Evolutionary conservation across 805 yeast species (phyloP).

Genomic region (Lipomyces starkeyi): DNA sequence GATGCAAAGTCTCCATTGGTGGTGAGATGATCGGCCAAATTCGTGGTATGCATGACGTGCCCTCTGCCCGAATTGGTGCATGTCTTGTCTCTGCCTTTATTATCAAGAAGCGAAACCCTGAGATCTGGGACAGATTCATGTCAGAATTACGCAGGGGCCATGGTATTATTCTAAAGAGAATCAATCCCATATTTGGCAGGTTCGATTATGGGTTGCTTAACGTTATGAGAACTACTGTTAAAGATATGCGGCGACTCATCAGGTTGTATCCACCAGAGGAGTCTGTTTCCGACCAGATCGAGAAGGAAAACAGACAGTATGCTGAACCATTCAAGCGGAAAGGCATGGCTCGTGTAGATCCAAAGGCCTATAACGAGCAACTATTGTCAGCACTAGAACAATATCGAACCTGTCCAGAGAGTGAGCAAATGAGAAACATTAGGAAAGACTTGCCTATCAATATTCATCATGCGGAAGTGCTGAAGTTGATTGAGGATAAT

Average conservation of each 20-base stretch:
- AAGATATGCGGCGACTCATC: slow-evolving; percentile 14
- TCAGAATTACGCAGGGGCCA: slow-evolving; percentile 12
- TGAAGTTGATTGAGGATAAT: slow-evolving; percentile 28
- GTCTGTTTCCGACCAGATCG: slow-evolving; percentile 11
- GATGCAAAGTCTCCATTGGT: slow-evolving; percentile 21
- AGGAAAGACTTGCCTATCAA: slow-evolving; percentile 29
- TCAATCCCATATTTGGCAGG: slow-evolving; percentile 20
- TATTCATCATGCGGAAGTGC: slow-evolving; percentile 22
- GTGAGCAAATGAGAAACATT: slow-evolving; percentile 22
- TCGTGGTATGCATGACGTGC: slow-evolving; percentile 23
- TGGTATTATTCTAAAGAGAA: slow-evolving; percentile 17
- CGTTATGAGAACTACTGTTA: slow-evolving; percentile 16
- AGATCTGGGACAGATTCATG: slow-evolving; percentile 24
- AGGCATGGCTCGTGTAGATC: neutral
- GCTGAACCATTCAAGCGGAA: neutral
- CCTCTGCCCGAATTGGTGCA: slow-evolving; percentile 21
- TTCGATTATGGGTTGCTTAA: slow-evolving; percentile 5
- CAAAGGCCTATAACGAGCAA: neutral
- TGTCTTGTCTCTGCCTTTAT: slow-evolving; percentile 28
- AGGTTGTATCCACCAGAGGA: slow-evolving; percentile 2
- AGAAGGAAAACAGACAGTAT: slow-evolving; percentile 13
- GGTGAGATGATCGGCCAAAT: slow-evolving; percentile 24
- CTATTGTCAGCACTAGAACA: slow-evolving; percentile 4
- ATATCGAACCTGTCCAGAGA: slow-evolving; percentile 6
- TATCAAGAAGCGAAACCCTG: slow-evolving; percentile 22